Percentiles rank a stretch among this genome's conserved stretches.
Conservation (phyloP, 108 stramenopile species). For the Schizochytrium sp. region DNA sequence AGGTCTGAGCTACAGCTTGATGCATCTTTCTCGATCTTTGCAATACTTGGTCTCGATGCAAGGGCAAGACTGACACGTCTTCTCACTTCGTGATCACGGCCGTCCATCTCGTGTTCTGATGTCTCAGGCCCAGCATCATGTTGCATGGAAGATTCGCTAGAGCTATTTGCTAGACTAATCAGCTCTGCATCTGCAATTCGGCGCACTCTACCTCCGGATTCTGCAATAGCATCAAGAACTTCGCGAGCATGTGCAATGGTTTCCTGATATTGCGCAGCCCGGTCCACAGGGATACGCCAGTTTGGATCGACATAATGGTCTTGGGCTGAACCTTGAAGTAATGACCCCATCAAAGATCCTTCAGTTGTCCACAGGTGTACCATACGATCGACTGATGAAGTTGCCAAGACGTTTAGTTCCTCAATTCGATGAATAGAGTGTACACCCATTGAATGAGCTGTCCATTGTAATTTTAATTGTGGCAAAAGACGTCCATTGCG, state of each 20-base stretch:
- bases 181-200: conserved; percentile 13
- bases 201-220: background rate
- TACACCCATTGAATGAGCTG: background rate
- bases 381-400: conserved; percentile 2
- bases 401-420: conserved; percentile 1
- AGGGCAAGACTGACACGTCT: too few relatives aligned
- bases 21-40: too few relatives aligned
- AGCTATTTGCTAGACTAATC: background rate
- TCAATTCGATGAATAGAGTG: background rate
- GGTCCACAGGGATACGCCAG: conserved; percentile 15
- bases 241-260: background rate
- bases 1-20: too few relatives aligned
- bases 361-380: conserved; percentile 32
- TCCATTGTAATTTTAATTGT: background rate
- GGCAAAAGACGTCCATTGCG: background rate
- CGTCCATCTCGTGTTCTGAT: too few relatives aligned
- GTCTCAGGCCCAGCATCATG: background rate
- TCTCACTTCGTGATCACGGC: too few relatives aligned
- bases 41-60: too few relatives aligned
- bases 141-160: background rate
- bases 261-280: background rate
- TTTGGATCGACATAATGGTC: conserved; percentile 21
- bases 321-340: conserved; percentile 39
- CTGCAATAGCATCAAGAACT: background rate
- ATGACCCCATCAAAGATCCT: conserved; percentile 5